Percentiles rank a stretch among this genome's conserved stretches.
phyloP scores from a whole-genome alignment of 176 grass and related monocot species.

The Hordeum vulgare region MorexV3_pseudomolecules_assembly NC_058518.1:6935637-6936136 shows the following conservation, averaged over 20 bases:
- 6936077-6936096: accelerated
- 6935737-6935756: accelerated
- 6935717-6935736: accelerated
- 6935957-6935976: not conserved
- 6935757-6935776: not conserved
- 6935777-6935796: not conserved
- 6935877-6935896: slow-evolving; percentile 9
- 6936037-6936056: accelerated
- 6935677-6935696: no score
- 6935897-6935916: no score
- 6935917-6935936: accelerated
- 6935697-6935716: not conserved
- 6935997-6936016: not conserved
- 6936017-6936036: not conserved
- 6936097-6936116: accelerated
- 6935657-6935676: no score
- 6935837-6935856: accelerated
- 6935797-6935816: not conserved
- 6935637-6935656: no score
- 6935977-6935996: not conserved
- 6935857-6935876: not conserved
- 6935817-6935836: not conserved
- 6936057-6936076: accelerated
- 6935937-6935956: not conserved
- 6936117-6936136: accelerated